These are phyloP conservation scores for Trametes hirsuta DNA, from an alignment of 1,284 basidiomycete species.

Conservation along the genomic window DNA sequence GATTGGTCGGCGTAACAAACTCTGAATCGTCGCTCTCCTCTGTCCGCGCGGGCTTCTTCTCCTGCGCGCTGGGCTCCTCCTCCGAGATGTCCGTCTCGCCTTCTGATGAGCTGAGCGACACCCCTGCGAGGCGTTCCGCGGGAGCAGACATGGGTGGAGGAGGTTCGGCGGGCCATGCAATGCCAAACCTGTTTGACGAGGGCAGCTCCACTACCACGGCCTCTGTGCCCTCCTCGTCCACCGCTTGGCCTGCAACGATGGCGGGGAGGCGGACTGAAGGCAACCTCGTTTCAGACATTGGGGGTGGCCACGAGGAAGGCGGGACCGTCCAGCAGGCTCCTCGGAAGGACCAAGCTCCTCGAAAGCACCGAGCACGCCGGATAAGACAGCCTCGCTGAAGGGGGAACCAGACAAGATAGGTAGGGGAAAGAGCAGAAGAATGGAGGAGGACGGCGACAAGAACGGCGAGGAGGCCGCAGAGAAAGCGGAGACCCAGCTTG, in stretches of 20 bases:
- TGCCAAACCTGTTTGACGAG: conserved; percentile 49
- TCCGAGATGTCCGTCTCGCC: conserved; percentile 53
- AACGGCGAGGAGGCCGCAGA: conserved; percentile 18
- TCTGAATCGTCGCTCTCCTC: conserved; percentile 36
- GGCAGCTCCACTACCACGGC: conserved; percentile 44
- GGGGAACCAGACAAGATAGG: neutral
- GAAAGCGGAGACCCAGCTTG: conserved; percentile 15
- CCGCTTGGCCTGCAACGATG: conserved; percentile 34
- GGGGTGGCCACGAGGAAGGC: conserved; percentile 16
- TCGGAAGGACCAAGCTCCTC: neutral
- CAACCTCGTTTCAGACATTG: conserved; percentile 37
- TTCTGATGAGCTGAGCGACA: conserved; percentile 49
- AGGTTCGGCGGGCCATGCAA: conserved; percentile 52
- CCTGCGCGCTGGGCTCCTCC: conserved; percentile 36
- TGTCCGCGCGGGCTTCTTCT: conserved; percentile 29
- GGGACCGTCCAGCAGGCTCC: conserved; percentile 23
- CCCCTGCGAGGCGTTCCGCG: conserved; percentile 37
- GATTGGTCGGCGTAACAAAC: conserved; percentile 40
- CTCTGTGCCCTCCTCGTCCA: conserved; percentile 34
- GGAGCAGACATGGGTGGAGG: conserved; percentile 39
- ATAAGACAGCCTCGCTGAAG: neutral
- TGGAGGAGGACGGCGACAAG: conserved; percentile 4
- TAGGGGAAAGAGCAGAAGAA: neutral
- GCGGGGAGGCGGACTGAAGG: conserved; percentile 43
- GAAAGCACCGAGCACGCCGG: neutral